Evolutionary conservation across 75 land plant genomes (phyloP).

Genomic region (Selaginella tamariscina): DNA sequence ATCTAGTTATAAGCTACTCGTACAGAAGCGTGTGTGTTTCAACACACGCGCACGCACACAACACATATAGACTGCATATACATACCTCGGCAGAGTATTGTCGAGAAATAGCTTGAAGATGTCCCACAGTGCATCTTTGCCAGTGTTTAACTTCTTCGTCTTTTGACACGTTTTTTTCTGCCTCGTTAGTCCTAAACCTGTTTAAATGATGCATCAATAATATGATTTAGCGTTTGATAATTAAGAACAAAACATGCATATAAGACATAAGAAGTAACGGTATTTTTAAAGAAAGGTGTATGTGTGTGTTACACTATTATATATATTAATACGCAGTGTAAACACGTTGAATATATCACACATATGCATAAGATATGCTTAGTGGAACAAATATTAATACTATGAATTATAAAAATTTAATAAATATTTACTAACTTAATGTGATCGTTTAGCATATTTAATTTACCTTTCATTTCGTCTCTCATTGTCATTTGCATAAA

Average conservation of each 20-base stretch:
- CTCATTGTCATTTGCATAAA: conserved; percentile 39
- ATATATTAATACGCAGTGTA: too few relatives aligned
- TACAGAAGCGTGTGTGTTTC: background rate
- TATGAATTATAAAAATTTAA: too few relatives aligned
- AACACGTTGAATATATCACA: too few relatives aligned
- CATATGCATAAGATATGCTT: too few relatives aligned
- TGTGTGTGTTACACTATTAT: too few relatives aligned
- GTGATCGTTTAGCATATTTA: too few relatives aligned
- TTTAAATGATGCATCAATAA: conserved; percentile 2
- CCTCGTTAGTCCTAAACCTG: background rate
- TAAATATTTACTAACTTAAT: too few relatives aligned
- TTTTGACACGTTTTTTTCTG: background rate
- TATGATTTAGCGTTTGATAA: conserved; percentile 15
- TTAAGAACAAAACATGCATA: conserved; percentile 14
- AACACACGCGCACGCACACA: background rate
- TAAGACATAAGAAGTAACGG: conserved; percentile 1
- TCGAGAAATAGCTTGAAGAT: conserved; percentile 60
- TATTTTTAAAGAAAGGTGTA: too few relatives aligned
- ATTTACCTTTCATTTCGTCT: conserved; percentile 20
- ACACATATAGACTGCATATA: background rate
- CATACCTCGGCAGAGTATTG: conserved; percentile 73
- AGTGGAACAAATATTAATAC: too few relatives aligned
- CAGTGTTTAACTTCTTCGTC: conserved; percentile 50
- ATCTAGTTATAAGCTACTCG: background rate
- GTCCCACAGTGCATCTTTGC: conserved; percentile 58